Evolutionary conservation across 306 rosid genomes (phyloP).

Genomic region (Lathyrus tuberosus): DNA sequence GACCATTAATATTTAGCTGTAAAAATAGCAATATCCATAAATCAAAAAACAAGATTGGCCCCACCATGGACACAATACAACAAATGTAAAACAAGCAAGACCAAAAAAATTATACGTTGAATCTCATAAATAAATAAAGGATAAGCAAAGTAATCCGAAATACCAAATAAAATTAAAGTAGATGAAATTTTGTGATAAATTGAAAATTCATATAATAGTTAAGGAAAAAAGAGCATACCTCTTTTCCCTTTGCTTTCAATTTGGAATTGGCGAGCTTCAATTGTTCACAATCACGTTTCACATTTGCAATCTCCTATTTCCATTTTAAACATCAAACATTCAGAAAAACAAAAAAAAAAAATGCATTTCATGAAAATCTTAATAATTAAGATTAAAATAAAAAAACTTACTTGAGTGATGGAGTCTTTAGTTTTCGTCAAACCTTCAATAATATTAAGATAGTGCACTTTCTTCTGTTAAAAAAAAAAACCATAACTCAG

Average conservation of each 20-base stretch:
- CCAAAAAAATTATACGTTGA: too few relatives aligned
- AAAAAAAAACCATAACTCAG: too few relatives aligned
- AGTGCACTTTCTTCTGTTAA: too few relatives aligned
- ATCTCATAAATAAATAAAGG: not conserved
- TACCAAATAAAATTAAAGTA: too few relatives aligned
- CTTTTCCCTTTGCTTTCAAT: slow-evolving; percentile 42
- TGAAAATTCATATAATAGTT: not conserved
- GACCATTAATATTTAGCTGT: slow-evolving; percentile 35
- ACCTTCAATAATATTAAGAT: too few relatives aligned
- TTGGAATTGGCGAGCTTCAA: slow-evolving; percentile 38
- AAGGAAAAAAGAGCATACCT: slow-evolving; percentile 34
- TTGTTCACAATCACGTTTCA: slow-evolving; percentile 28
- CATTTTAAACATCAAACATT: not conserved
- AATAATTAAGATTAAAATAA: too few relatives aligned
- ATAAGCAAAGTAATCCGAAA: not conserved
- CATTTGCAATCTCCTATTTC: slow-evolving; percentile 47
- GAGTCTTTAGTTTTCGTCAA: too few relatives aligned
- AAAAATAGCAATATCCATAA: slow-evolving; percentile 1
- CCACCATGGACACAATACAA: slow-evolving; percentile 1
- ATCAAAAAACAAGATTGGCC: not conserved
- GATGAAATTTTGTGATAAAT: too few relatives aligned
- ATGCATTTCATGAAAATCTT: too few relatives aligned
- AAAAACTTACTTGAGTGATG: too few relatives aligned
- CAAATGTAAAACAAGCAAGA: not conserved
- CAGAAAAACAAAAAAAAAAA: too few relatives aligned